Evolutionary conservation across 2,329 filamentous ascomycete genomes (phyloP), one percentile per base, ranked within the genome.

Genomic region (Endoconidiophora laricicola): DNA sequence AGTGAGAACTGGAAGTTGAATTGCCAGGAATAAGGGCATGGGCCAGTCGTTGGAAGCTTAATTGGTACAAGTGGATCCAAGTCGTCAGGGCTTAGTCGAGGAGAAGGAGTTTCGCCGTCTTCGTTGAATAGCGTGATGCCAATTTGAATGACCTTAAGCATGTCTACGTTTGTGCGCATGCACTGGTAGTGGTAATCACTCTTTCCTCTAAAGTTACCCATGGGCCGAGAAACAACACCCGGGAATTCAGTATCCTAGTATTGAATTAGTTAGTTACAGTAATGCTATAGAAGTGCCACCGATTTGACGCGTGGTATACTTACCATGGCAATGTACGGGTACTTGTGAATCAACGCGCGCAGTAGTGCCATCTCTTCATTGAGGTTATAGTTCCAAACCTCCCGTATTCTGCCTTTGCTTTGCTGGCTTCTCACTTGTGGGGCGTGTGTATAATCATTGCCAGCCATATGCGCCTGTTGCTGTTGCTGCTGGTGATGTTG

Each of bases 141-240:
- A 52, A 98, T 82, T 63, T 98, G 91, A 56, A 98, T 96, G 57
- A 96, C 88, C 64, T 94, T 95, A 60, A 98, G 77, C 60, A 98
- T 79, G 62, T 98, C 91, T 60, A 98, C 91, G 62, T 98, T 98
- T 59, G 87, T 93, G 54, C 91, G 84, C 44, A 98, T 73, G 54
- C 90, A 96, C 70, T 98, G 91, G 67, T 98, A 98, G 63, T 98
- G 91, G 62, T 98, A 98, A 60, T 95, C 90, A 56, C 87, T 91
- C 68, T 95, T 96, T 53, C 85, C 91, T 53, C 83, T 79, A 64
- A 98, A 98, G 50, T 83, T 79, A 45, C 91, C 91, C 73, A 98
- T 96, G 2, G 91, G 91, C 57, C 91, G 78, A 23, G 90, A 86
- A 48, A 98, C 90, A 48, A 98, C 87, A 52, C 91, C 91, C n/a